Evolutionary conservation across 306 rosid species (phyloP), one percentile per base, ranked within the genome.

Genomic region (Prunus kanzakura): DNA sequence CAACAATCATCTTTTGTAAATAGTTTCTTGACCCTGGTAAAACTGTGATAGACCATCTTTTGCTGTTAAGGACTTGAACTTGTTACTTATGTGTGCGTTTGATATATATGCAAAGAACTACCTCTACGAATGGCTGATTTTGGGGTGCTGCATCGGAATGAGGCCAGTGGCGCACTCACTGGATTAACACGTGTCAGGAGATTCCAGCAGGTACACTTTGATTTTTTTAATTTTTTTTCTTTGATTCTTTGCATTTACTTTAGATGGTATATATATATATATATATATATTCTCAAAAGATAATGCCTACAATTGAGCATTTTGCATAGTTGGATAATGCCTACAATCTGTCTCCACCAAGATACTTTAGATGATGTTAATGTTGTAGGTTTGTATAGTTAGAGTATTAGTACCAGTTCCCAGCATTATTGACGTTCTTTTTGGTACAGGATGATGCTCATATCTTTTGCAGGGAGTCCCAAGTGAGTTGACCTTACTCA

Each of bases 161-260:
- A 95, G 86, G 98, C 98, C 63, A 95, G 98, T 85, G 98, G 98
- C 51, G 97, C 98, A 41, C 85, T 95, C 65, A 92, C 96, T 87
- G 98, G 98, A 76, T 83, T 95, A 74, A 95, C 98, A 56, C 98
- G 98, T 43, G 96, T 95, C 56, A 80, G 97, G 84, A 92, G 97
- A 83, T 95, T 92, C 88, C 97, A 92, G 85, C 98, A 95, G 98
- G 98, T 38, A 38, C 7, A 35, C 74, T 51, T 71, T 46, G 19
- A 25, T 25, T 25, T 25, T 25, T 25, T 23, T 23, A 23, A 0
- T 25, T 1, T 49, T 30, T 6, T 4, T 32, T 87, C 5, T 82
- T 93, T 90, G 68, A 96, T 38, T 38, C 43, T 1, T 1, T 8
- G n/a, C 20, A 8, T 62, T 2, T 16, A 10, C 43, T 29, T 62